Evolutionary conservation across 192 early-diverging fungal genomes (phyloP).

Genomic region (Rhizophagus sp.): DNA sequence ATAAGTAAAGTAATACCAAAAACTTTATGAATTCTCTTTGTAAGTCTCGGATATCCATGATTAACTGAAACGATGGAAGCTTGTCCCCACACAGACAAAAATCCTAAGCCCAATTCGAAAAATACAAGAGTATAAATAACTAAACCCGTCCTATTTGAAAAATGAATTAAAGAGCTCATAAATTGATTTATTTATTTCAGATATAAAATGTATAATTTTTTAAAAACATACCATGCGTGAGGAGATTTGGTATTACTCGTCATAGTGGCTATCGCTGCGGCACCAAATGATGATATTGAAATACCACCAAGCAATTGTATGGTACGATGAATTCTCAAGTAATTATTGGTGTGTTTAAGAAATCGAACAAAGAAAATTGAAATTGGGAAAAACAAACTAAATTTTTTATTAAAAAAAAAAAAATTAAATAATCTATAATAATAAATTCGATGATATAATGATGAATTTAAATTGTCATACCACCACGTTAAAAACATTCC

Average conservation of each 20-base stretch:
- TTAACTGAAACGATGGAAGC: constrained; percentile 14
- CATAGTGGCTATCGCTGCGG: constrained; percentile 23
- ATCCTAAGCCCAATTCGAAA: constrained; percentile 21
- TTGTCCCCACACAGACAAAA: constrained; percentile 15
- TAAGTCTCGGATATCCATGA: constrained; percentile 18
- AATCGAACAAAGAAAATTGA: constrained; percentile 28
- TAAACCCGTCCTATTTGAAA: constrained; percentile 18
- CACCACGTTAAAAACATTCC: constrained; percentile 31
- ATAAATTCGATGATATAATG: not conserved
- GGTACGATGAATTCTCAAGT: constrained; percentile 28
- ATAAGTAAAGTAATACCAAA: constrained; percentile 6
- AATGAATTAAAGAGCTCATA: not conserved
- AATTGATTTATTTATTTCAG: not conserved
- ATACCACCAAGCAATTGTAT: constrained; percentile 29
- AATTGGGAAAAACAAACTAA: constrained; percentile 18
- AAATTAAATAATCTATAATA: too few species aligned
- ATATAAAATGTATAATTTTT: not conserved
- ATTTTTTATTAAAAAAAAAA: too few species aligned
- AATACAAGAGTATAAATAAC: constrained; percentile 9
- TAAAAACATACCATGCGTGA: constrained; percentile 12
- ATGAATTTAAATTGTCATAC: not conserved
- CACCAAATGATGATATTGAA: constrained; percentile 20
- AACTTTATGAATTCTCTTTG: constrained; percentile 21
- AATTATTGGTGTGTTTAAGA: constrained; percentile 23
- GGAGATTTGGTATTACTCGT: not conserved